Base-by-base conservation (phyloP, 2,329 filamentous ascomycete genomes). In the Pestalotiopsis sp. region DNA sequence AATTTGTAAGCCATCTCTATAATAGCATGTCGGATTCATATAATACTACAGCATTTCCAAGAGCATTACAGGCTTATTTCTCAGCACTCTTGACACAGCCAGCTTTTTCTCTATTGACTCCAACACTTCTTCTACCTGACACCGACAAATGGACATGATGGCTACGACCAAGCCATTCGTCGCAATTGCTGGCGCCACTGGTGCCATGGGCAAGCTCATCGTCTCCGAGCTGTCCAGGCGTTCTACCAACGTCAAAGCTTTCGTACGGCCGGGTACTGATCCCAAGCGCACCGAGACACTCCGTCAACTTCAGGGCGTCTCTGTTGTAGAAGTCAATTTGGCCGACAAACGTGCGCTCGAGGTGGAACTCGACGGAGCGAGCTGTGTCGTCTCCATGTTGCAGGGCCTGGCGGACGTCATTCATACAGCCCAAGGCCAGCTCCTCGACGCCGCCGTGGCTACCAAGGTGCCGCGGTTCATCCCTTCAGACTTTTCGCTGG, bases 151-250 rank as follows among this genome's bases (percentile, higher is more conserved):
- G 6, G 27, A 31, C 27, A 31, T 31, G 13, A 52, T 20, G n/a
- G 45, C 13, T 13, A 52, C n/a, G 9, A 52, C 45, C 2, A 52
- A 14, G 23, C 57, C 71, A 5, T 71, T 71, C 31, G 67, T 72
- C 3, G 67, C 67, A 31, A 63, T 72, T 14, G 71, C 70, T 27
- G 71, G 71, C 4, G 71, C 71, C 36, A 71, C 70, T 27, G 71
- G 71, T 59, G 58, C 69, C 14, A 27, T 72, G 13, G 71, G 71
- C 3, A 60, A 59, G 17, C 68, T 71, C 13, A 67, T 72, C 49
- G 62, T 67, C 14, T 67, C 64, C 3, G 61, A 59, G 31, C 68
- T 72, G 2, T 55, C 58, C n/a, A 65, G 59, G 20, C 70, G 68
- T n/a, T 58, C 66, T 36, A 68, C 70, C 38, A 25, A 55, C 3